These are phyloP conservation scores for Huntiella savannae DNA, from an alignment of 2,329 filamentous ascomycete genomes.

Conservation along the genomic window DNA sequence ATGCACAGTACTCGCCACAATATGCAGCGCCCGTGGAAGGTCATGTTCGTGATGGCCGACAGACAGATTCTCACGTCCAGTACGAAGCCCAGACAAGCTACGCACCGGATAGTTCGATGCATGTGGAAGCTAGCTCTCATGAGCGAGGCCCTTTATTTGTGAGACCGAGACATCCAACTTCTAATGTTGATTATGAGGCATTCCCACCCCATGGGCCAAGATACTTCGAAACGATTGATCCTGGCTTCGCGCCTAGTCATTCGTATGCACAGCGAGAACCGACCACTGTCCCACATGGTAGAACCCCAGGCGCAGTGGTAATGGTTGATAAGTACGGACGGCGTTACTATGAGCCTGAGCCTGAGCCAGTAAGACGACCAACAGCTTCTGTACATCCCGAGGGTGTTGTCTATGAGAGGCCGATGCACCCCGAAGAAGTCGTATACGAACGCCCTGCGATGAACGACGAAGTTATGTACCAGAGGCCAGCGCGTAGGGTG, in stretches of 20 bases:
- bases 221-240: constrained; percentile 3
- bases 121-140: neutral
- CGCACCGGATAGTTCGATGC: constrained; percentile 5
- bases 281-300: constrained; percentile 4
- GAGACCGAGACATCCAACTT: constrained; percentile 5
- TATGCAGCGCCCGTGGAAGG: constrained; percentile 1
- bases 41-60: neutral
- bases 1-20: constrained; percentile 13
- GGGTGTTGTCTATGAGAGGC: too few relatives aligned
- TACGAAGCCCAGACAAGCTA: constrained; percentile 8
- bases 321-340: constrained; percentile 70
- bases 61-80: constrained; percentile 2
- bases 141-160: constrained; percentile 3
- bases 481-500: constrained; percentile 21
- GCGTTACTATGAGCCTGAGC: constrained; percentile 44
- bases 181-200: constrained; percentile 2
- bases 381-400: neutral
- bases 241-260: neutral
- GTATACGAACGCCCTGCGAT: constrained; percentile 43
- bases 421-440: constrained; percentile 22
- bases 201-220: neutral
- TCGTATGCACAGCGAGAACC: neutral
- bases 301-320: constrained; percentile 43
- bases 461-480: constrained; percentile 22
- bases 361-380: neutral